phyloP scores from a whole-genome alignment of 805 yeast genomes.

The Wickerhamiella cacticola region DNA sequence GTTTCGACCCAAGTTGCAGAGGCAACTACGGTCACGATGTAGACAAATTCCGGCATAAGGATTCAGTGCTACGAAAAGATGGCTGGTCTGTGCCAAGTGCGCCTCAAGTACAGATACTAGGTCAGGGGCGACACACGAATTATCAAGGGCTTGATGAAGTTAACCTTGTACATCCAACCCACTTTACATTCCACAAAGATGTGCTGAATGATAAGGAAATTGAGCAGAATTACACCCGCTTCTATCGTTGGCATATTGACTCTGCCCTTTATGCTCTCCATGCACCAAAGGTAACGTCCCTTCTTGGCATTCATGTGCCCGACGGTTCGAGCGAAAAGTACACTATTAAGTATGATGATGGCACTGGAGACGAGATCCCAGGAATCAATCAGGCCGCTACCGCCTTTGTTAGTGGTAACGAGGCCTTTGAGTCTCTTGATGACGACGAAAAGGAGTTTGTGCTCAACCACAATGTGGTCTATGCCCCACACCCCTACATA shows the following conservation, averaged over 20 bases:
- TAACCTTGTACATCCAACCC: slow-evolving; percentile 70
- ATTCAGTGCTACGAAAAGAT: slow-evolving; percentile 65
- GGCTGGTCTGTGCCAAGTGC: slow-evolving; percentile 68
- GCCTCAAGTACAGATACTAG: slow-evolving; percentile 85
- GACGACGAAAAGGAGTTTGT: slow-evolving; percentile 66
- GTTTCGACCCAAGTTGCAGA: slow-evolving; percentile 62
- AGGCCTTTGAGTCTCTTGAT: slow-evolving; percentile 54
- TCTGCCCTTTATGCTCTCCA: slow-evolving; percentile 76
- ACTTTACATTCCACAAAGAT: slow-evolving; percentile 63
- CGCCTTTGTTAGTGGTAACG: slow-evolving; percentile 76
- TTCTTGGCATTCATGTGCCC: slow-evolving; percentile 74
- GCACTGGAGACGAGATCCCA: slow-evolving; percentile 51
- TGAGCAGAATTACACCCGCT: slow-evolving; percentile 54
- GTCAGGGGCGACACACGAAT: slow-evolving; percentile 54
- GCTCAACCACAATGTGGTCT: slow-evolving; percentile 64
- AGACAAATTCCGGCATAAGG: slow-evolving; percentile 53
- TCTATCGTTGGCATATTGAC: slow-evolving; percentile 90
- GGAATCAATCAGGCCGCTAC: slow-evolving; percentile 58
- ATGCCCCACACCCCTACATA: slow-evolving; percentile 89
- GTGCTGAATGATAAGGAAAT: slow-evolving; percentile 54
- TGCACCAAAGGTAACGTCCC: slow-evolving; percentile 78
- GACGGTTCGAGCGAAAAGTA: slow-evolving; percentile 39
- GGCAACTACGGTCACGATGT: slow-evolving; percentile 71
- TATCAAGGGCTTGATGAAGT: slow-evolving; percentile 49
- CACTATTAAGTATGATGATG: slow-evolving; percentile 53